Evolutionary conservation across 225 moss, liverwort and hornwort genomes (phyloP), one percentile per base, ranked within the genome.

Genomic region (Bryum argenteum): DNA sequence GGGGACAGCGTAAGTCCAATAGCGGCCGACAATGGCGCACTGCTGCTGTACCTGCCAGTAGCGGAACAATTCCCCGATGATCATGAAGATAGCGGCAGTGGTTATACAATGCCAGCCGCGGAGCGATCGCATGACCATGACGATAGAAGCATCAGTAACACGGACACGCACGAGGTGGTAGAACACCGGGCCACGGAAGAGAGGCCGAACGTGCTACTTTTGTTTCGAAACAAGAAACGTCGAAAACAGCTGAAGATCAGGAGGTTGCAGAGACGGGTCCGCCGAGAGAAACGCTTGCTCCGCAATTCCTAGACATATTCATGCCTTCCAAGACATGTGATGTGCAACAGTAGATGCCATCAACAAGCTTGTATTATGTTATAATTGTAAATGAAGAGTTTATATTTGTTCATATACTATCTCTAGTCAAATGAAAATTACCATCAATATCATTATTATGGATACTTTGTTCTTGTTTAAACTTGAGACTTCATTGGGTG

Each of bases 231-330:
- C 43, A 33, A 16, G 54, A 55, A 1, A 28, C 20, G 55, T 43
- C 33, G 55, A 0, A 28, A 14, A 40, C 55, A 54, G 5, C 7
- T 33, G 33, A 33, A 33, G 19, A 5, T 4, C 2, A 24, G 64
- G 73, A 19, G 54, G 13, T 44, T 64, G 73, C 73, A 64, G 72
- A 72, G 23, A 41, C 72, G 54, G 18, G 54, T 63, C 53, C 54
- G 26, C 26, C 54, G 42, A 26, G 42, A 6, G 63, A 72, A 53
- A 42, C 41, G 53, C 10, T 13, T 53, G n/a, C 42, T 64, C 9
- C 54, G 48, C 48, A 16, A 47, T 5, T 47, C 16, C 48, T 48
- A 48, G 48, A 15, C 33, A 6, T 2, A 33, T 33, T 4, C 33
- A 33, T 33, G 33, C 33, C 33, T 33, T 33, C 5, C 33, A 33